Evolutionary conservation across 805 yeast species (phyloP).

Genomic region (Cyberlindnera xylosilytica): DNA sequence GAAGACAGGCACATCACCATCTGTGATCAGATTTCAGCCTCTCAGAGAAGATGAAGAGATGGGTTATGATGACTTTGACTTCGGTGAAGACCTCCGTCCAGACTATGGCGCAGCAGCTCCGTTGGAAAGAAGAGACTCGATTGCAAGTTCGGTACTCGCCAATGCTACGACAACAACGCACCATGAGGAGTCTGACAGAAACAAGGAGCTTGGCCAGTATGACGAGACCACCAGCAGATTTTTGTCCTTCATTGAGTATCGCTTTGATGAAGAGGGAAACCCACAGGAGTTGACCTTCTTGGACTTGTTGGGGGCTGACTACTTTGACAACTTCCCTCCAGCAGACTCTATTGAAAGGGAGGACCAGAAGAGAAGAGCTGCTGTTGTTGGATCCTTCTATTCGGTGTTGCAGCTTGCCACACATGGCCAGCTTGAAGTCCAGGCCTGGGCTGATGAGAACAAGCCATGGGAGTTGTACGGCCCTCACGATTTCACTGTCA

Average conservation of each 20-base stretch:
- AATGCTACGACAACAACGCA: too few species aligned
- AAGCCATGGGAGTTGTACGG: conserved; percentile 8
- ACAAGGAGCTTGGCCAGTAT: neutral
- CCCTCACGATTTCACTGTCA: conserved; percentile 13
- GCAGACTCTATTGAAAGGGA: neutral
- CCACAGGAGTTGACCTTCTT: conserved; percentile 13
- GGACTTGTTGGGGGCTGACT: conserved; percentile 14
- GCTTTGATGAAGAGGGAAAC: conserved; percentile 18
- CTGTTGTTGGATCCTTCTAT: conserved; percentile 26
- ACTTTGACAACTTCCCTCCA: conserved; percentile 4
- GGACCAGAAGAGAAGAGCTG: conserved; percentile 9
- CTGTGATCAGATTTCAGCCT: conserved; percentile 19
- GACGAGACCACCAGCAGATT: conserved; percentile 22
- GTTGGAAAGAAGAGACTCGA: too few species aligned
- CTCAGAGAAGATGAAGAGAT: conserved; percentile 15
- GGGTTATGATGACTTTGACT: conserved; percentile 6
- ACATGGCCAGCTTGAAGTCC: conserved; percentile 16
- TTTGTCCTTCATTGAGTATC: conserved; percentile 18
- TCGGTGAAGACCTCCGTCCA: conserved; percentile 3
- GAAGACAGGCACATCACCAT: neutral
- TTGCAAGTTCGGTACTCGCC: too few species aligned
- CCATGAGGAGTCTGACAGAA: neutral
- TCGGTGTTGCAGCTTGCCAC: conserved; percentile 27
- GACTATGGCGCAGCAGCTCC: too few species aligned
- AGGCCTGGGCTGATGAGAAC: neutral